Conservation (phyloP, 2,329 filamentous ascomycete genomes). For the Thelonectria olida region DNA sequence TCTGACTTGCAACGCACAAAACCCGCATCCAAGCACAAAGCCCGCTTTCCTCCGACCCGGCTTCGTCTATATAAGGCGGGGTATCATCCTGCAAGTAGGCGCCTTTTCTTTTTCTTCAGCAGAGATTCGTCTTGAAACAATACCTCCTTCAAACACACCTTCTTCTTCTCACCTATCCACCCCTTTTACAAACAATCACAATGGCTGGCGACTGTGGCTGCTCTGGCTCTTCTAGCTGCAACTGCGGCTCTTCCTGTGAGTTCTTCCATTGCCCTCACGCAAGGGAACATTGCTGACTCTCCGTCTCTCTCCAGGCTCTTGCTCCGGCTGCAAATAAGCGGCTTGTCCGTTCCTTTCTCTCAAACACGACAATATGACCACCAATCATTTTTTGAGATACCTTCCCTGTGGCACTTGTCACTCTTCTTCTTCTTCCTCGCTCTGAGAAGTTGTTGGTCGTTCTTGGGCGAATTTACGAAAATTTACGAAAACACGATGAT, state of each 20-base stretch:
- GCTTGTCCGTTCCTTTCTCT: slow-evolving; percentile 5
- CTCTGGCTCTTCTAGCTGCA: slow-evolving; percentile 47
- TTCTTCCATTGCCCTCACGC: slow-evolving; percentile 3
- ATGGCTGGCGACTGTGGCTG: slow-evolving; percentile 51
- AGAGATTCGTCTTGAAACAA: slow-evolving; percentile 28
- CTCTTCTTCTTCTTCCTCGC: slow-evolving; percentile 24
- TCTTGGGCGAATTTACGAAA: slow-evolving; percentile 5
- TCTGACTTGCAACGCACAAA: slow-evolving; percentile 24
- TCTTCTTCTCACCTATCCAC: slow-evolving; percentile 13
- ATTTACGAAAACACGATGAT: not conserved
- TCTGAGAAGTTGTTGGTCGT: slow-evolving; percentile 14
- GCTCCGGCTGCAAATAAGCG: slow-evolving; percentile 43
- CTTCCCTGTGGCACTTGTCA: slow-evolving; percentile 22
- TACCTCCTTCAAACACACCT: slow-evolving; percentile 8
- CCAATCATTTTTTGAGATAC: slow-evolving; percentile 26
- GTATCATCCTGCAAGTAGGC: slow-evolving; percentile 19
- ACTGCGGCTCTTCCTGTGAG: slow-evolving; percentile 50
- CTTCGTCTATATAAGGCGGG: slow-evolving; percentile 40
- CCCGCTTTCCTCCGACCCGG: slow-evolving; percentile 15
- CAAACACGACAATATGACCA: slow-evolving; percentile 19
- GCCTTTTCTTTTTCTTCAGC: slow-evolving; percentile 11
- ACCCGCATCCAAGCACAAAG: slow-evolving; percentile 25
- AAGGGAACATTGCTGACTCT: too few relatives aligned
- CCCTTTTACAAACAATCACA: slow-evolving; percentile 34
- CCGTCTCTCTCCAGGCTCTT: slow-evolving; percentile 38